These are phyloP conservation scores for Beauveria pseudobassiana DNA, from an alignment of 2,329 filamentous ascomycete species.

Conservation along the genomic window DNA sequence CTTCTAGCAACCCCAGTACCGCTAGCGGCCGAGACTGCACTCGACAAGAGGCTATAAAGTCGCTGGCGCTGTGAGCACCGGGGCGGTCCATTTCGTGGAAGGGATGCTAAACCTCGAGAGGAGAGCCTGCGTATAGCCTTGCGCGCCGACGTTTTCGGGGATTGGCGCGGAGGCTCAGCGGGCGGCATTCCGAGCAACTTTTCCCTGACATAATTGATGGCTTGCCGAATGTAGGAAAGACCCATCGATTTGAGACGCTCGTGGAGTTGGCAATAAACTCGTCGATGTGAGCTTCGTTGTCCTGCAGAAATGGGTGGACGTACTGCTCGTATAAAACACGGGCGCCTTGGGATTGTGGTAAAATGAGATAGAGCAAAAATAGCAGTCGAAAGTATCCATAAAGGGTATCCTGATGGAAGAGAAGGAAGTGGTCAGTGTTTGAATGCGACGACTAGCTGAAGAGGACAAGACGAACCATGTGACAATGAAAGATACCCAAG, in stretches of 20 bases:
- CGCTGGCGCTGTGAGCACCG: constrained; percentile 38
- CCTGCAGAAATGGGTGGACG: constrained; percentile 78
- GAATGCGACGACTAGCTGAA: not conserved
- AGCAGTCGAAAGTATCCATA: constrained; percentile 85
- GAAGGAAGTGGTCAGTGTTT: not conserved
- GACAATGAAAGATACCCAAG: constrained; percentile 80
- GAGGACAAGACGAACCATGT: constrained; percentile 50
- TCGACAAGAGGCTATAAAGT: constrained; percentile 70
- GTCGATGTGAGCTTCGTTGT: constrained; percentile 86
- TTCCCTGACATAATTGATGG: constrained; percentile 64
- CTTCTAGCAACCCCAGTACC: constrained; percentile 31
- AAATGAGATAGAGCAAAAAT: constrained; percentile 87
- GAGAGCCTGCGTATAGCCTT: constrained; percentile 70
- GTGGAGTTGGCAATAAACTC: constrained; percentile 79
- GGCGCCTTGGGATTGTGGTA: constrained; percentile 95
- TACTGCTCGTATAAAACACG: constrained; percentile 76
- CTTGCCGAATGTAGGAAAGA: constrained; percentile 64
- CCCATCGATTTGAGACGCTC: constrained; percentile 71
- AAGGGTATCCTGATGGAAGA: constrained; percentile 59
- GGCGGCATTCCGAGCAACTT: constrained; percentile 73
- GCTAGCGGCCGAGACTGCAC: constrained; percentile 60
- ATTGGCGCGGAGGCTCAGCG: constrained; percentile 28
- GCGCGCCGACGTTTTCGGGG: constrained; percentile 35
- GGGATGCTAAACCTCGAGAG: constrained; percentile 84
- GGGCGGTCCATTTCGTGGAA: constrained; percentile 50